Conservation (phyloP, 805 yeast species). For the Saccharomyces jurei region DNA sequence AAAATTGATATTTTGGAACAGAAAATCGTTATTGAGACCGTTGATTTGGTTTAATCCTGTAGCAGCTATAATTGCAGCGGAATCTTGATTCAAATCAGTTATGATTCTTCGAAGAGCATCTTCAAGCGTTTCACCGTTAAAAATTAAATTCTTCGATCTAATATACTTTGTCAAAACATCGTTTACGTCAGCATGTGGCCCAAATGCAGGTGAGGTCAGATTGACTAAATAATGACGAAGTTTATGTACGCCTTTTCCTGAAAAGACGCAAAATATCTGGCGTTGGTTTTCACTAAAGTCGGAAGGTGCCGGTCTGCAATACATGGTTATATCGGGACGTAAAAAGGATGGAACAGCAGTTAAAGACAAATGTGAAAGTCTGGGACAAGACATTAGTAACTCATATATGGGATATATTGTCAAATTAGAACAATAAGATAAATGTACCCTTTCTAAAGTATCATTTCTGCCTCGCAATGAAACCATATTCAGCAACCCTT, state of each 20-base stretch:
- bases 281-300: conserved; percentile 85
- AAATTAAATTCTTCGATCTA: conserved; percentile 19
- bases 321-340: conserved; percentile 73
- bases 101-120: conserved; percentile 25
- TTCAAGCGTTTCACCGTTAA: conserved; percentile 22
- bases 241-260: conserved; percentile 78
- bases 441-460: conserved; percentile 84
- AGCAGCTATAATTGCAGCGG: conserved; percentile 31
- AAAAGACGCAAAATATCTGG: conserved; percentile 82
- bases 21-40: conserved; percentile 24
- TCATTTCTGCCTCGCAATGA: conserved; percentile 64
- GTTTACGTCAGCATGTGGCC: conserved; percentile 28
- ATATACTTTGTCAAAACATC: conserved; percentile 27
- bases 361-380: conserved; percentile 79
- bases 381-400: conserved; percentile 72
- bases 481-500: conserved; percentile 64
- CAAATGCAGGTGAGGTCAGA: conserved; percentile 28
- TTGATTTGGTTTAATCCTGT: conserved; percentile 27
- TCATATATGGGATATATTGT: conserved; percentile 70
- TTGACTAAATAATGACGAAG: conserved; percentile 61
- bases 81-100: conserved; percentile 24
- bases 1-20: conserved; percentile 27
- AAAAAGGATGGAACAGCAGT: conserved; percentile 91
- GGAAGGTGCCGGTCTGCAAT: conserved; percentile 86
- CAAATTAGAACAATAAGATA: conserved; percentile 80